Evolutionary conservation across 805 yeast genomes (phyloP), one percentile per base, ranked within the genome.

Genomic region (Cyberlindnera samutprakarnensis): DNA sequence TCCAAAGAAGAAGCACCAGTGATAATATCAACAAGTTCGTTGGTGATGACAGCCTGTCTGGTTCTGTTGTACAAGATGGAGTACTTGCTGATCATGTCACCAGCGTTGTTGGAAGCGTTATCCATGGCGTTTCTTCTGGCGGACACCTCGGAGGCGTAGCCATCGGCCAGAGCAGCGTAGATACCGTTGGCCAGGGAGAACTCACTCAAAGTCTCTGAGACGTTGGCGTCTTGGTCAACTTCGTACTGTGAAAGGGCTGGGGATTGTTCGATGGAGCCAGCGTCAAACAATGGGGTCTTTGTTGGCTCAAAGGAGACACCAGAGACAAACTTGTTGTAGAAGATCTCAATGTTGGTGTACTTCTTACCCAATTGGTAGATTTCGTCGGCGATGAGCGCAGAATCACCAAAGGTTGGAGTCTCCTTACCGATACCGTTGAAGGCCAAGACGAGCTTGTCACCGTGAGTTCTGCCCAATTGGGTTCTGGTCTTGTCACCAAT

Each of bases 91-190:
- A 92, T 92, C 97, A 92, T 92, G 56, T 92, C 98, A 69, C 95
- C 95, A 44, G 98, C 98, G 62, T 90, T 90, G 92, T 92, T 90
- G 51, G 96, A 87, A 43, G 98, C 98, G 59, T 92, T 92, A 69
- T 90, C 98, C 98, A 90, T 90, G 51, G 98, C 97, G 62, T 86
- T 90, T 78, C 98, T 88, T 79, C 98, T 88, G 40, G 98, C 96
- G 45, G 94, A 81, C 48, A 88, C 75, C 73, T 90, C 98, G 38
- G 97, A 84, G 41, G 97, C 96, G 66, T 90, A 88, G 65, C 96
- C 97, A 62, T 92, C 96, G 45, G 96, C 90, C 73, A 88, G 74
- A 41, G 95, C 96, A 55, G 88, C 67, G 61, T 81, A 75, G 53
- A 90, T 72, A 54, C 86, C 75, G 75, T 85, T 88, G 46, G 97